phyloP scores from a whole-genome alignment of 148 eudicot genomes.

The Bassia scoparia region DNA sequence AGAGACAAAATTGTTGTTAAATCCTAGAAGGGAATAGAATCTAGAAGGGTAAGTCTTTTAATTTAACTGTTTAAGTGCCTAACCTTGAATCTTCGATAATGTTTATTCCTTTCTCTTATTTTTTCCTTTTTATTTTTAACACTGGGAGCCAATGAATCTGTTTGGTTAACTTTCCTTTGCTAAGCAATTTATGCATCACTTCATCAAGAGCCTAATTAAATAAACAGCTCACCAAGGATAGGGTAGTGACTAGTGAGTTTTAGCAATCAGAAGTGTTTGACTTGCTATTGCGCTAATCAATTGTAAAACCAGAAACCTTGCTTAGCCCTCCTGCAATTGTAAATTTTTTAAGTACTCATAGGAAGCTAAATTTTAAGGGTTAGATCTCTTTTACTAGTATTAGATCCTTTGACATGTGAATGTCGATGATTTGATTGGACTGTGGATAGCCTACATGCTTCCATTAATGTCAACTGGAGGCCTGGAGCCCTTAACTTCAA shows the following conservation, averaged over 20 bases:
- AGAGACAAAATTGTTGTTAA: too few species aligned
- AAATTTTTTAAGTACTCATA: too few species aligned
- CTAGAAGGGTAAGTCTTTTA: not conserved
- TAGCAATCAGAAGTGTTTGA: too few species aligned
- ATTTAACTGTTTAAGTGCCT: not conserved
- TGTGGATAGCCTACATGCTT: not conserved
- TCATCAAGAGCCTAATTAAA: too few species aligned
- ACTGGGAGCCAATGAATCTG: not conserved
- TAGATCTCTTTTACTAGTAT: too few species aligned
- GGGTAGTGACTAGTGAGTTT: too few species aligned
- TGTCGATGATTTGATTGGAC: not conserved
- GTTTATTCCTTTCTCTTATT: not conserved
- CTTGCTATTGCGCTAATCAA: too few species aligned
- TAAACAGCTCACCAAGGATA: too few species aligned
- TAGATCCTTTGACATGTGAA: not conserved
- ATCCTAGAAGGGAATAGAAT: not conserved
- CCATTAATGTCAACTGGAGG: not conserved
- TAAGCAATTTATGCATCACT: not conserved
- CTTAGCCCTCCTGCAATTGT: too few species aligned
- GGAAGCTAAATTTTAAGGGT: not conserved
- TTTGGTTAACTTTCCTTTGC: not conserved
- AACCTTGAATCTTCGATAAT: not conserved
- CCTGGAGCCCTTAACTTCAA: not conserved
- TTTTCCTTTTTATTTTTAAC: not conserved
- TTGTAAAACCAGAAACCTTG: too few species aligned